Conservation (phyloP, 495 filamentous ascomycete species). For the Bacidia gigantensis region DNA sequence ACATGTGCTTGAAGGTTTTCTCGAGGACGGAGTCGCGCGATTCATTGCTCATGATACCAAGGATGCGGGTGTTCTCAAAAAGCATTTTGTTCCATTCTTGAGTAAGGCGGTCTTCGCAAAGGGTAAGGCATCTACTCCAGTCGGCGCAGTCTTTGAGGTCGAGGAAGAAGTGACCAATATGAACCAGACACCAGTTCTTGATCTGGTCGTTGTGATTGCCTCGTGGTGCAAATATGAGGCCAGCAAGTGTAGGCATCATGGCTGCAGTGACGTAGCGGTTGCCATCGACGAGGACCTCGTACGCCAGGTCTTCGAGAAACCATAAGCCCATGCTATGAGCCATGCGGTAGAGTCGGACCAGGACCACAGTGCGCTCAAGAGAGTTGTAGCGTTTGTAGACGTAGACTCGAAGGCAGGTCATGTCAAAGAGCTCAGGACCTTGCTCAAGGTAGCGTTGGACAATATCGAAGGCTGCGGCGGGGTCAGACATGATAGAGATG, state of each 20-base stretch:
- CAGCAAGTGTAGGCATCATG: slow-evolving; percentile 8
- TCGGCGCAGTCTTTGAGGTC: slow-evolving; percentile 7
- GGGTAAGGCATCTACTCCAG: slow-evolving; percentile 6
- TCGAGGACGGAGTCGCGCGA: not conserved
- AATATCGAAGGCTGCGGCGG: slow-evolving; percentile 9
- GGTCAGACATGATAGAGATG: slow-evolving; percentile 12
- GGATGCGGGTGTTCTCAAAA: not conserved
- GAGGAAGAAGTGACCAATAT: slow-evolving; percentile 7
- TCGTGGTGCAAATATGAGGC: slow-evolving; percentile 9
- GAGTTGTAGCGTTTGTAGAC: slow-evolving; percentile 2
- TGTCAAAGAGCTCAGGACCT: slow-evolving; percentile 11
- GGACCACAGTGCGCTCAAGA: slow-evolving; percentile 6
- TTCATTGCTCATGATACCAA: not conserved
- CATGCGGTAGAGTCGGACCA: slow-evolving; percentile 12
- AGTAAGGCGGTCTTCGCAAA: slow-evolving; percentile 2
- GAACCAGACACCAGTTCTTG: slow-evolving; percentile 11
- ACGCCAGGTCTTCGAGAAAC: slow-evolving; percentile 6
- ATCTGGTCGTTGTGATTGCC: slow-evolving; percentile 4
- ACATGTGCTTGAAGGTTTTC: not conserved
- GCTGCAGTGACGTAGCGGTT: slow-evolving; percentile 4
- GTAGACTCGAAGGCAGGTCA: slow-evolving; percentile 1
- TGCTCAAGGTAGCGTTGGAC: slow-evolving; percentile 13
- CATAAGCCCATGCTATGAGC: slow-evolving; percentile 10
- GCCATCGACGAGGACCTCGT: slow-evolving; percentile 5
- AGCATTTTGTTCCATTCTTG: slow-evolving; percentile 9